Percentiles rank a stretch among this genome's conserved stretches.
Evolutionary conservation across 2,329 filamentous ascomycete genomes (phyloP).

Genomic region (Colletotrichum costaricense): DNA sequence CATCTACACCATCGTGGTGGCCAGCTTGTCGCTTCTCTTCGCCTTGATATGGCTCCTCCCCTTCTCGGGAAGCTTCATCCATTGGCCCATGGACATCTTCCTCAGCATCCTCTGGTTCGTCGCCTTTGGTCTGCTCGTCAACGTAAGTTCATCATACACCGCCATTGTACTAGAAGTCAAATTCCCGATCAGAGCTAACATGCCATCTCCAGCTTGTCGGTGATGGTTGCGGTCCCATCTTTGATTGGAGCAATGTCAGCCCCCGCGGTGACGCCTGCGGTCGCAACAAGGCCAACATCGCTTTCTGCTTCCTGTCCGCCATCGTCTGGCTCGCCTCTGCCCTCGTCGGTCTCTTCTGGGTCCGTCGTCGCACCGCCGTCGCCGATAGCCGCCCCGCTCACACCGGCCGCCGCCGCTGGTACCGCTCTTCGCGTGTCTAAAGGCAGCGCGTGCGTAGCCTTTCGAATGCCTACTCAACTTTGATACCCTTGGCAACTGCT

Average conservation of each 20-base stretch:
- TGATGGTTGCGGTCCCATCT: constrained; percentile 65
- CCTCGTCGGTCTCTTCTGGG: constrained; percentile 67
- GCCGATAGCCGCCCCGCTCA: constrained; percentile 42
- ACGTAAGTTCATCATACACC: constrained; percentile 55
- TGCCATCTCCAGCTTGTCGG: constrained; percentile 49
- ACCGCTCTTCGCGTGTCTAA: constrained; percentile 56
- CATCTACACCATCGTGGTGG: constrained; percentile 81
- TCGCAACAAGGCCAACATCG: constrained; percentile 77
- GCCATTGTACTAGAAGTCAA: neutral
- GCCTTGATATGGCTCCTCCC: constrained; percentile 79
- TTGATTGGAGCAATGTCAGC: constrained; percentile 68
- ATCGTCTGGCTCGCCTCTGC: constrained; percentile 77
- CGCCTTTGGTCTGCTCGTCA: constrained; percentile 73
- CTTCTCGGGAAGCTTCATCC: constrained; percentile 73
- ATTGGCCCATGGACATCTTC: constrained; percentile 78
- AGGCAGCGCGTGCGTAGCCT: constrained; percentile 23
- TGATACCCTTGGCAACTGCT: neutral
- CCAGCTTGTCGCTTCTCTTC: constrained; percentile 76
- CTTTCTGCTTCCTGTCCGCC: constrained; percentile 78
- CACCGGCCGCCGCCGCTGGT: constrained; percentile 52
- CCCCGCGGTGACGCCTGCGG: constrained; percentile 66
- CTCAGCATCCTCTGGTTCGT: constrained; percentile 78
- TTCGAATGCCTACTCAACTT: neutral
- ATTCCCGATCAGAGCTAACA: neutral
- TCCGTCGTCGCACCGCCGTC: constrained; percentile 51